Conservation (phyloP, 106 monocot genomes). For the Apostasia ramifera region DNA sequence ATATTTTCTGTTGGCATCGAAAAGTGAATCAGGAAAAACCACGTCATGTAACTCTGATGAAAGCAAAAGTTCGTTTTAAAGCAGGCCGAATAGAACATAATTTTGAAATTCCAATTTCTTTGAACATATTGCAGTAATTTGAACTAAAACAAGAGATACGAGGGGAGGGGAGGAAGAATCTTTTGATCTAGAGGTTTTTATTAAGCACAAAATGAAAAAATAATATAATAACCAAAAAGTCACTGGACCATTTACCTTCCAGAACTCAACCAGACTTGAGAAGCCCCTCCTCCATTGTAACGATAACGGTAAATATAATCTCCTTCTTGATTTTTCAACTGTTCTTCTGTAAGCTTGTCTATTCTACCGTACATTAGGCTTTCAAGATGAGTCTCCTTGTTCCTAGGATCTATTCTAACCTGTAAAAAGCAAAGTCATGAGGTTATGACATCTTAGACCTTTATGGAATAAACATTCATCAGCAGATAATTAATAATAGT, state of each 20-base stretch:
- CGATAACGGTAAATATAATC: conserved; percentile 72
- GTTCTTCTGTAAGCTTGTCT: conserved; percentile 52
- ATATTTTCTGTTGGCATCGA: no score
- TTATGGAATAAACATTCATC: no score
- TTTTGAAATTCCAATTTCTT: no score
- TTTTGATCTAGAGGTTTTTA: background rate
- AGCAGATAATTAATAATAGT: no score
- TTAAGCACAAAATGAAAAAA: background rate
- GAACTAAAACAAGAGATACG: no score
- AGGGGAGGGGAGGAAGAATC: no score
- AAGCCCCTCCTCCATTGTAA: conserved; percentile 72
- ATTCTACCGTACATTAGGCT: conserved; percentile 46
- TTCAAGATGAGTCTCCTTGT: conserved; percentile 57
- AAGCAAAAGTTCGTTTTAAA: no score
- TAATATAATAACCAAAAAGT: background rate
- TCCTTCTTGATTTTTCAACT: conserved; percentile 57
- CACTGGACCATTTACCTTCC: conserved; percentile 38
- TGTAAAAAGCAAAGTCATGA: conserved; percentile 9
- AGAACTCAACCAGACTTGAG: conserved; percentile 83
- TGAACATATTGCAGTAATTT: no score
- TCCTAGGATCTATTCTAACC: conserved; percentile 80
- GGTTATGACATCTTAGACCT: background rate
- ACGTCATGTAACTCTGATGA: no score
- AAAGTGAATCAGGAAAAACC: no score
- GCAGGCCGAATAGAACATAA: no score